These are phyloP conservation scores for Pythium grandisporangium DNA, from an alignment of 352 stramenopile species.

Conservation along the genomic window DNA sequence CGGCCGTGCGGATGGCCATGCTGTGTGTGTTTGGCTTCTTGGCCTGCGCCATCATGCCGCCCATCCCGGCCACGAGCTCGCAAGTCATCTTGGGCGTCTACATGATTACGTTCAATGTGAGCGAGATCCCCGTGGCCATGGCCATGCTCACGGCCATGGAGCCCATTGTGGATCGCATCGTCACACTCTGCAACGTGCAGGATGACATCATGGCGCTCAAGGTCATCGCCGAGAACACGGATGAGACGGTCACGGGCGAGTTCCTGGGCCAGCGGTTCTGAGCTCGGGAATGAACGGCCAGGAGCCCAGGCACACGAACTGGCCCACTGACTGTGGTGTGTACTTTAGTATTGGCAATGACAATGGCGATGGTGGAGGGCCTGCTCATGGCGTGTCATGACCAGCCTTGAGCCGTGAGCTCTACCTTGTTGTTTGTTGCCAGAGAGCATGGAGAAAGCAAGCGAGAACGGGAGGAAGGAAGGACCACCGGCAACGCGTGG, in stretches of 20 bases:
- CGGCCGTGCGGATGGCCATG: constrained; percentile 22
- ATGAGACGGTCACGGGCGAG: constrained; percentile 52
- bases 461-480: no score
- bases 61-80: constrained; percentile 37
- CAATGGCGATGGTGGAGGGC: no score
- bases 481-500: no score
- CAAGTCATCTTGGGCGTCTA: constrained; percentile 59
- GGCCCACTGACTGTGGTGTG: no score
- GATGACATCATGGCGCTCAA: constrained; percentile 75
- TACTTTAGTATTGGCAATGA: no score
- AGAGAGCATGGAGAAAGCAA: no score
- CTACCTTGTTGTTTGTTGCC: no score
- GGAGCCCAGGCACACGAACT: no score
- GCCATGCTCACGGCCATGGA: constrained; percentile 49
- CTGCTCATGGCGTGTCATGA: no score
- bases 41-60: constrained; percentile 34
- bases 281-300: no score
- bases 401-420: no score
- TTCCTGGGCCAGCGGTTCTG: constrained; percentile 35
- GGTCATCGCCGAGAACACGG: constrained; percentile 60
- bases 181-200: constrained; percentile 69
- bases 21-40: constrained; percentile 52
- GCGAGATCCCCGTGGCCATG: constrained; percentile 37
- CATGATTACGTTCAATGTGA: constrained; percentile 45
- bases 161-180: constrained; percentile 55